These are phyloP conservation scores for Blastobotrys arbuscula DNA, from an alignment of 1,139 yeast genomes.

Conservation along the genomic window DNA sequence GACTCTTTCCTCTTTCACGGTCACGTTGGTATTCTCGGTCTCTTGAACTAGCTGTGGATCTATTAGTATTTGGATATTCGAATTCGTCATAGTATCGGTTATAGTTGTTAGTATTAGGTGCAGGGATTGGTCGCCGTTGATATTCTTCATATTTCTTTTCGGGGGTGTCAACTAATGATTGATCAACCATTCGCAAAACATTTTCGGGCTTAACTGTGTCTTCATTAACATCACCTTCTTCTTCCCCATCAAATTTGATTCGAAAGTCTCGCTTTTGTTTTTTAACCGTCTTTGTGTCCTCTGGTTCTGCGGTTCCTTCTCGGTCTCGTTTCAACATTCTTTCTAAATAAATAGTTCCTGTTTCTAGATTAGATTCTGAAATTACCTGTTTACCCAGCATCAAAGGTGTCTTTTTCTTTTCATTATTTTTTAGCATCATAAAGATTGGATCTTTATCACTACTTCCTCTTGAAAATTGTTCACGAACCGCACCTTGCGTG, in stretches of 20 bases:
- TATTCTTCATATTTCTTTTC: constrained; percentile 11
- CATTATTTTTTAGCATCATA: constrained; percentile 14
- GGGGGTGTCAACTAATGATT: constrained; percentile 36
- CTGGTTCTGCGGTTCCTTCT: constrained; percentile 21
- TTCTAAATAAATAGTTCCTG: constrained; percentile 16
- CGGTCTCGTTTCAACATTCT: constrained; percentile 18
- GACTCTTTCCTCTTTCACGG: constrained; percentile 6
- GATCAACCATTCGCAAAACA: constrained; percentile 38
- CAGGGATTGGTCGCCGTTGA: constrained; percentile 1
- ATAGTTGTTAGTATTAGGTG: not conserved
- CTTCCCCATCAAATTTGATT: constrained; percentile 25
- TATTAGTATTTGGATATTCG: not conserved
- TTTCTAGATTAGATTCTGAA: constrained; percentile 14
- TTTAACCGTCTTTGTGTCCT: constrained; percentile 18
- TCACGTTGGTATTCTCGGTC: constrained; percentile 4
- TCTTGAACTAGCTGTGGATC: not conserved
- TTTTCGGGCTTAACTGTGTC: constrained; percentile 34
- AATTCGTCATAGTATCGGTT: constrained; percentile 6
- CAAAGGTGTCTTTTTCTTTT: constrained; percentile 15
- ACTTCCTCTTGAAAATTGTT: constrained; percentile 18
- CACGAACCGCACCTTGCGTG: constrained; percentile 16
- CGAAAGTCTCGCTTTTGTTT: constrained; percentile 24
- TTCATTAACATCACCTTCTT: constrained; percentile 27
- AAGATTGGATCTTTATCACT: constrained; percentile 18
- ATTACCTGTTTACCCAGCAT: constrained; percentile 21